These are phyloP conservation scores for Gynochthodes officinalis DNA, from an alignment of 257 asterid genomes.

Conservation along the genomic window DNA sequence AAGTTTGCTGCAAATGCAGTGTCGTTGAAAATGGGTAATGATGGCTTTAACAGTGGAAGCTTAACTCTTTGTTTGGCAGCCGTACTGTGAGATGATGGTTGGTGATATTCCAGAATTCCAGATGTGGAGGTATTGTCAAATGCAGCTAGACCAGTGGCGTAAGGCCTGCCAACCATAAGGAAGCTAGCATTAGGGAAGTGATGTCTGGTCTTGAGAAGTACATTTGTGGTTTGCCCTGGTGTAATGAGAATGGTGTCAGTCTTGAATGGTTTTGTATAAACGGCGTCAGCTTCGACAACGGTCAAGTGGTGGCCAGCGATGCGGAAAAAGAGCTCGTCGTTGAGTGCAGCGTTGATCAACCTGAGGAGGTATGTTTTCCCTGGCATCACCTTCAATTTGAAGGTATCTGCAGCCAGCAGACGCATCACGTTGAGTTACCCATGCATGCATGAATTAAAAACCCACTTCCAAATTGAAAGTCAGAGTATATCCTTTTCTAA, in stretches of 20 bases:
- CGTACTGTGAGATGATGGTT: slow-evolving; percentile 9
- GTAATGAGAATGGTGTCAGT: slow-evolving; percentile 40
- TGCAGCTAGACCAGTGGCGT: slow-evolving; percentile 50
- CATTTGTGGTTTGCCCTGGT: slow-evolving; percentile 68
- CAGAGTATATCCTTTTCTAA: too few relatives aligned
- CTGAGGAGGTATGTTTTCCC: slow-evolving; percentile 59
- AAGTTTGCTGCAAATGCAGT: slow-evolving; percentile 35
- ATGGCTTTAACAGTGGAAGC: slow-evolving; percentile 31
- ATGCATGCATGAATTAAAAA: not conserved
- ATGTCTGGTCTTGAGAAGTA: slow-evolving; percentile 40
- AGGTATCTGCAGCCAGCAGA: slow-evolving; percentile 36
- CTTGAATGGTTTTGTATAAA: slow-evolving; percentile 57
- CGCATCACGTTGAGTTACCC: not conserved
- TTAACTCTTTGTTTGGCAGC: slow-evolving; percentile 1
- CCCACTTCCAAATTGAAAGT: too few relatives aligned
- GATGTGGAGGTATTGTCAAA: slow-evolving; percentile 57
- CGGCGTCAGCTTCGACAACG: slow-evolving; percentile 59
- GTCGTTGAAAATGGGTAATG: slow-evolving; percentile 34
- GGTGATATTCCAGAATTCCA: slow-evolving; percentile 45
- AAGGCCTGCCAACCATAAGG: slow-evolving; percentile 53
- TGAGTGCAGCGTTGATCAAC: slow-evolving; percentile 61
- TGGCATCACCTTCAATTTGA: slow-evolving; percentile 52
- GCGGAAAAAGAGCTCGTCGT: slow-evolving; percentile 60
- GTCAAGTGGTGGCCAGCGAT: slow-evolving; percentile 55
- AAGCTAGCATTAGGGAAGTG: slow-evolving; percentile 44